Evolutionary conservation across 2,329 filamentous ascomycete species (phyloP), one percentile per base, ranked within the genome.

Genomic region (Achaetomium macrosporum): DNA sequence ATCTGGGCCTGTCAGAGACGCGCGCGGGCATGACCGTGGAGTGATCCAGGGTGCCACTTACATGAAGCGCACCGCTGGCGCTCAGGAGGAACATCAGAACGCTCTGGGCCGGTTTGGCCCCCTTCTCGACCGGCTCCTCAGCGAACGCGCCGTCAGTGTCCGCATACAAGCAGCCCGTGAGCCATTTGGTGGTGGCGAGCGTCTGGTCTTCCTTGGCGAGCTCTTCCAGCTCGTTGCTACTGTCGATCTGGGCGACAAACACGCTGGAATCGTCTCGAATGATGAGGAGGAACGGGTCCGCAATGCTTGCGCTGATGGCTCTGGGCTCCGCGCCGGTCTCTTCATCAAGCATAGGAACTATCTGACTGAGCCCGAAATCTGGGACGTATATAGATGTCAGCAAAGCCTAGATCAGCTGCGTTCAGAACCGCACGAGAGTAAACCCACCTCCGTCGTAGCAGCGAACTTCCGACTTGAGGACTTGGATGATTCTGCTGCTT

Each of bases 291-390:
- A 90, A 96, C 0, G 90, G 90, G 61, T 97, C 92, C 17, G 82
- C 82, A 62, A 97, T 91, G 65, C 88, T 95, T 36, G 88, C 87
- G 63, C 83, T 87, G 42, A 90, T 73, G 40, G 93, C 85, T 49
- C 85, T 79, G 5, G 89, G 85, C 63, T 96, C 89, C 17, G 81
- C 84, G 12, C 87, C 90, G 0, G 85, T 91, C 59, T 93, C 88
- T 63, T 96, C 93, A 62, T 97, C 93, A 57, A 89, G 81, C 79
- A 97, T 90, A 1, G 91, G 90, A 46, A 96, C 79, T 50, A 99
- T 97, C 64, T 97, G 92, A 42, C 85, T 85, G 49, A 99, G 78
- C 11, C 87, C 88, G 54, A 99, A 80, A 68, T 95, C 89, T 90
- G 63, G 1, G n/a, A 8, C 0, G 9, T 2, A n/a, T 11, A 25